Percentiles rank a stretch among this genome's conserved stretches.
These are phyloP conservation scores for Paraphaeosphaeria sporulosa DNA, from an alignment of 2,329 filamentous ascomycete species.

Conservation along the genomic window DNA sequence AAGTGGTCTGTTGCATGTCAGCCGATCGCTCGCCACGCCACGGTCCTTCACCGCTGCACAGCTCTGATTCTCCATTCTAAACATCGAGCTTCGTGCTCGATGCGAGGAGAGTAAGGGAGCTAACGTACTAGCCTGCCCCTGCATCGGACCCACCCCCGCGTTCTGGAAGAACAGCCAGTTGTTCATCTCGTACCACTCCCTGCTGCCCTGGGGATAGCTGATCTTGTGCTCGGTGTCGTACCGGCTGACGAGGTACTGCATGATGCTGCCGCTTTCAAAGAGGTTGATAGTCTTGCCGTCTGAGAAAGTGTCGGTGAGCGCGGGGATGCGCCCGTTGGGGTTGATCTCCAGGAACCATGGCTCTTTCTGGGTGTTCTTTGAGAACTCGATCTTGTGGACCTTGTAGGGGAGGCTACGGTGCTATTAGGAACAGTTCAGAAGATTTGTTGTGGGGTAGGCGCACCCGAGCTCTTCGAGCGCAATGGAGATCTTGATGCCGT, in stretches of 20 bases:
- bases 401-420: slow-evolving; percentile 71
- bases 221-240: slow-evolving; percentile 86
- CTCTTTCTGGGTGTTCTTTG: slow-evolving; percentile 81
- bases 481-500: slow-evolving; percentile 90
- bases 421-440: neutral
- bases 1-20: slow-evolving; percentile 71
- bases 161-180: slow-evolving; percentile 78
- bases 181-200: slow-evolving; percentile 80
- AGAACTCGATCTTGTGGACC: slow-evolving; percentile 73
- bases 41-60: no score
- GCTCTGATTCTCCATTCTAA: no score
- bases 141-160: slow-evolving; percentile 82
- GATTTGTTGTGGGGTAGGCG: slow-evolving; percentile 9
- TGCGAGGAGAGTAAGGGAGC: neutral
- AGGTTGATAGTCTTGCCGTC: slow-evolving; percentile 77
- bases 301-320: slow-evolving; percentile 76
- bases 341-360: slow-evolving; percentile 91
- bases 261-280: slow-evolving; percentile 84
- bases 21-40: neutral
- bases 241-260: slow-evolving; percentile 82
- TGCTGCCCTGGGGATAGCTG: slow-evolving; percentile 74
- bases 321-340: slow-evolving; percentile 90
- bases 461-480: slow-evolving; percentile 80
- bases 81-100: no score
- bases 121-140: slow-evolving; percentile 68